These are phyloP conservation scores for Cadophora luteo-olivacea DNA, from an alignment of 2,329 filamentous ascomycete species.

Conservation along the genomic window DNA sequence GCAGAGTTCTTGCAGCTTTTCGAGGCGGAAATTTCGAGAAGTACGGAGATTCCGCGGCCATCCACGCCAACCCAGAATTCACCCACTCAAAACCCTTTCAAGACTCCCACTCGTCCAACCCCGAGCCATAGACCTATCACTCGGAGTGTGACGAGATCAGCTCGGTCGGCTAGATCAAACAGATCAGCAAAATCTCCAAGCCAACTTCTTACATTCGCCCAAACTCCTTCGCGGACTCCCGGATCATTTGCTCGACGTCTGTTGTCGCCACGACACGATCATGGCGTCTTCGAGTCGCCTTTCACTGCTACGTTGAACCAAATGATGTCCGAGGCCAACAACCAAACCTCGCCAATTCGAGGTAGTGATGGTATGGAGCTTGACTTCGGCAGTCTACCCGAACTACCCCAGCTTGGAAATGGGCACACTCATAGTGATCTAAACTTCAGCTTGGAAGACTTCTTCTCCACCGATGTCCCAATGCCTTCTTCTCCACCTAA, in stretches of 20 bases:
- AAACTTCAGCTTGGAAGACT: conserved; percentile 47
- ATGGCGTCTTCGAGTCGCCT: conserved; percentile 44
- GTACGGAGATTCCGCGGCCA: conserved; percentile 33
- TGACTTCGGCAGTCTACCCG: conserved; percentile 46
- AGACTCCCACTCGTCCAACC: conserved; percentile 44
- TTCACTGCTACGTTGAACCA: conserved; percentile 45
- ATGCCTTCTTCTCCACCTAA: conserved; percentile 54
- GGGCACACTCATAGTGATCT: conserved; percentile 28
- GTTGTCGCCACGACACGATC: conserved; percentile 37
- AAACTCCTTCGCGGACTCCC: conserved; percentile 41
- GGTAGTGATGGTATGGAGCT: conserved; percentile 33
- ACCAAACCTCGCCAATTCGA: conserved; percentile 39
- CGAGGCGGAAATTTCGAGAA: conserved; percentile 41
- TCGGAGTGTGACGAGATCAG: conserved; percentile 37
- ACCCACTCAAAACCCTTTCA: conserved; percentile 40
- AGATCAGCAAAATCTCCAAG: conserved; percentile 41
- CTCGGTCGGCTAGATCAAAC: conserved; percentile 30
- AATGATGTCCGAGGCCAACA: conserved; percentile 43
- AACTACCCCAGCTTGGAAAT: conserved; percentile 35
- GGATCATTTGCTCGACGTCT: conserved; percentile 32
- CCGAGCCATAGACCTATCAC: conserved; percentile 44
- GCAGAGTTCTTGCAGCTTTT: conserved; percentile 43
- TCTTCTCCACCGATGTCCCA: conserved; percentile 51
- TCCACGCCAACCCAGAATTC: conserved; percentile 40
- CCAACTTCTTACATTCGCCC: conserved; percentile 36